Percentiles rank a stretch among this genome's conserved stretches.
Conservation (phyloP, 2,329 filamentous ascomycete genomes). For the Fusarium fujikuroi region DNA sequence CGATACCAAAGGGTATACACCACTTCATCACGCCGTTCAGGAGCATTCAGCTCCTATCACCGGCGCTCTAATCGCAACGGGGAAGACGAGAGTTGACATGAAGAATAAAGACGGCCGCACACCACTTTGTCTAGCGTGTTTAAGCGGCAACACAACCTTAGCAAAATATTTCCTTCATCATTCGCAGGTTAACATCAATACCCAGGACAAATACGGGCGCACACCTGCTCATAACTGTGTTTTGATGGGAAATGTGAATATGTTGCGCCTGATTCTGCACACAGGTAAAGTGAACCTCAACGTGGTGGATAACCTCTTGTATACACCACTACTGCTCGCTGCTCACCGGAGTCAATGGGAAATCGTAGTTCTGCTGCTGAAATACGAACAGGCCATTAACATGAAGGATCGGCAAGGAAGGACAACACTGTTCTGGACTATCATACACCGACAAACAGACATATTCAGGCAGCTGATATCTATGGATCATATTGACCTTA, state of each 20-base stretch:
- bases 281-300: not conserved
- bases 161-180: not conserved
- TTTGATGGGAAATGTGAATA: not conserved
- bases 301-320: not conserved
- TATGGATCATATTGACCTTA: no score
- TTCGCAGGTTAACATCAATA: rapidly evolving
- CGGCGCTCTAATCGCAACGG: not conserved
- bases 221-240: not conserved
- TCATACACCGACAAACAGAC: rapidly evolving
- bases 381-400: not conserved
- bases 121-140: not conserved
- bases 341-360: not conserved
- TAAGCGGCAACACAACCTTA: not conserved
- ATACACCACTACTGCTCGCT: not conserved
- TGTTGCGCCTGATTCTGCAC: not conserved
- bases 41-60: not conserved
- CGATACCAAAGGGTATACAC: not conserved
- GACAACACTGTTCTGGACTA: rapidly evolving
- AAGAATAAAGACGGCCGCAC: not conserved
- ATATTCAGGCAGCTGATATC: not conserved
- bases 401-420: not conserved
- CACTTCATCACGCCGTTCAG: not conserved
- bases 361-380: rapidly evolving
- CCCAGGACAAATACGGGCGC: not conserved
- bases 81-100: not conserved